Percentiles rank a stretch among this genome's conserved stretches.
Evolutionary conservation across 2,329 filamentous ascomycete species (phyloP).

Genomic region (Penicillium sp.): DNA sequence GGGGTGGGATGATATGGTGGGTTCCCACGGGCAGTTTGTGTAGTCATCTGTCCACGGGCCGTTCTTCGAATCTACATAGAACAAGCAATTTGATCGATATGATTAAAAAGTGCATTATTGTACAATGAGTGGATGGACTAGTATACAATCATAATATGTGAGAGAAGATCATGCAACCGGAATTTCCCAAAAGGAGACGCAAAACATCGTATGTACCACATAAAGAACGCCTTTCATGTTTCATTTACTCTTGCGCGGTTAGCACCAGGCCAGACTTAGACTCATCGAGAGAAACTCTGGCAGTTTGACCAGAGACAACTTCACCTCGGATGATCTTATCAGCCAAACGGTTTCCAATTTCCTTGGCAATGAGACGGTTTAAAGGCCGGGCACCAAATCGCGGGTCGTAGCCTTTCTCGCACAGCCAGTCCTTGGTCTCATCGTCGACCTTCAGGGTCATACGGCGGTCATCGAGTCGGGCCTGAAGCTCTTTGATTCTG

Average conservation of each 20-base stretch:
- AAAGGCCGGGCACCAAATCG: conserved; percentile 83
- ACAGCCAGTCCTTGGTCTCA: conserved; percentile 74
- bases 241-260: conserved; percentile 16
- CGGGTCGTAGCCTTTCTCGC: conserved; percentile 80
- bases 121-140: conserved; percentile 7
- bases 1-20: neutral
- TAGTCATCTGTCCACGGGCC: neutral
- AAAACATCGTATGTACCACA: conserved; percentile 4
- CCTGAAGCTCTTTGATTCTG: conserved; percentile 72
- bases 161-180: conserved; percentile 3
- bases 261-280: conserved; percentile 54
- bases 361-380: conserved; percentile 79
- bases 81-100: neutral
- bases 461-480: conserved; percentile 71
- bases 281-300: conserved; percentile 59
- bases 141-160: conserved; percentile 10
- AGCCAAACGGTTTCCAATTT: conserved; percentile 80
- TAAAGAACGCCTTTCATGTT: conserved; percentile 5
- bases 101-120: conserved; percentile 6
- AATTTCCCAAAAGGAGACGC: conserved; percentile 2
- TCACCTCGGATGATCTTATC: conserved; percentile 85
- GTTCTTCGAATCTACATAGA: neutral
- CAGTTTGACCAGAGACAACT: conserved; percentile 65
- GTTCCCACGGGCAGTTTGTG: neutral
- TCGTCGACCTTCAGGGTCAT: conserved; percentile 65